phyloP scores from a whole-genome alignment of 1,139 yeast species.

The Candida dubliniensis region DNA sequence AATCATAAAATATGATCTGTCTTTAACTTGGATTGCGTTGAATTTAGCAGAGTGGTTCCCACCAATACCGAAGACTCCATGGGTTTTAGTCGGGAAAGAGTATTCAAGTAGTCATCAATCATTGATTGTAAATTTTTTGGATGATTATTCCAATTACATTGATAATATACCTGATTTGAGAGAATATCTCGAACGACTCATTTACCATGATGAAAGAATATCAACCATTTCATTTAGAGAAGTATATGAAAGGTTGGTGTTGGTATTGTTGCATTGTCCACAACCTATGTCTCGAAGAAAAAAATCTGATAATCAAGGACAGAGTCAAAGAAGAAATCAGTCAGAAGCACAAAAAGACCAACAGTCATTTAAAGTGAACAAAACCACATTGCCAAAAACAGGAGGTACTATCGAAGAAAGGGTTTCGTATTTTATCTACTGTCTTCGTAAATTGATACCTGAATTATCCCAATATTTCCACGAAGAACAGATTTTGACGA shows the following conservation, averaged over 20 bases:
- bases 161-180: conserved; percentile 32
- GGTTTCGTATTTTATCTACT: conserved; percentile 70
- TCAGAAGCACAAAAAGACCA: neutral
- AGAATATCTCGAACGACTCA: conserved; percentile 25
- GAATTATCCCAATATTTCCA: conserved; percentile 75
- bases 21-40: conserved; percentile 83
- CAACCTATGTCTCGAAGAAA: conserved; percentile 12
- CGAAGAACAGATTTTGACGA: conserved; percentile 74
- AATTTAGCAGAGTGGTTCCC: conserved; percentile 92
- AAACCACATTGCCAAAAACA: conserved; percentile 47
- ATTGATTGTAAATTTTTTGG: conserved; percentile 38
- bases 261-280: conserved; percentile 72
- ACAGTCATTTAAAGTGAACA: conserved; percentile 23
- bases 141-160: conserved; percentile 51
- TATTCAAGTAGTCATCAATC: conserved; percentile 24
- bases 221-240: conserved; percentile 57
- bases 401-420: conserved; percentile 74
- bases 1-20: conserved; percentile 74
- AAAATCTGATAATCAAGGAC: conserved; percentile 9
- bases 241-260: conserved; percentile 71
- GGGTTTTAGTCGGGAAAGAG: conserved; percentile 48
- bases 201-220: conserved; percentile 25
- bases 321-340: too few relatives aligned
- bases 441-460: conserved; percentile 64
- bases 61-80: conserved; percentile 48